Evolutionary conservation across 192 early-diverging fungal species (phyloP), one percentile per base, ranked within the genome.

Genomic region (Fimicolochytrium jonesii): DNA sequence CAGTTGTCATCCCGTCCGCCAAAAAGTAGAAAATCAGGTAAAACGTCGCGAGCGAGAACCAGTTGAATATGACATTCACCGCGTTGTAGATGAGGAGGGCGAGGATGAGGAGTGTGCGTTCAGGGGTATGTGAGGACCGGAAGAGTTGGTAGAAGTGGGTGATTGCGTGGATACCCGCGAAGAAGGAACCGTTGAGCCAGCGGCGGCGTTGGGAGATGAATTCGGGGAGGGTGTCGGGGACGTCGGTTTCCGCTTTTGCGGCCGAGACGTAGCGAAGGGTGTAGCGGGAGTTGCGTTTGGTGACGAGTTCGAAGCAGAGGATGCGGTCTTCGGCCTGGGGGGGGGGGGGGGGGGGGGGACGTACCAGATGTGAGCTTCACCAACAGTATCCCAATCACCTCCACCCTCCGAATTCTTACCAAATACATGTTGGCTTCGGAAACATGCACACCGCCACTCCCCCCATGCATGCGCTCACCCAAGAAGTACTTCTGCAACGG

Each of bases 141-240:
- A 80, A 89, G 28, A 92, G 86, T 63, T 89, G 83, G 32, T 76
- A 64, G 56, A 74, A 88, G 43, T 90, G 79, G 0, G 75, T 73
- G 37, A 90, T 68, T 10, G 88, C 76, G 64, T 92, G 88, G 25
- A 92, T 76, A 10, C 79, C 81, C 6, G 90, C 90, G 76, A 92
- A 92, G 69, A 89, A 89, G 10, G 87, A 88, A 4, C 90, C 90
- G 65, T 92, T 92, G 17, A 92, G 66, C 89, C 89, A 92, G 46
- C 90, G 77, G 59, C 90, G 73, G 34, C 90, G 75, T 59, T 92
- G 90, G 0, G 76, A 59, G 42, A 90, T 82, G 45, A 87, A 88
- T 56, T 89, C 89, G 20, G 87, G 73, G 18, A 90, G 77, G 20
- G 67, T 71, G 56, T 90, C 87, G 0, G 89, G 89, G 0, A 92